A percentile compares a stretch with the other conserved stretches of the same genome.
phyloP scores from a whole-genome alignment of 306 rosid species.

The Benincasa hispida region DNA sequence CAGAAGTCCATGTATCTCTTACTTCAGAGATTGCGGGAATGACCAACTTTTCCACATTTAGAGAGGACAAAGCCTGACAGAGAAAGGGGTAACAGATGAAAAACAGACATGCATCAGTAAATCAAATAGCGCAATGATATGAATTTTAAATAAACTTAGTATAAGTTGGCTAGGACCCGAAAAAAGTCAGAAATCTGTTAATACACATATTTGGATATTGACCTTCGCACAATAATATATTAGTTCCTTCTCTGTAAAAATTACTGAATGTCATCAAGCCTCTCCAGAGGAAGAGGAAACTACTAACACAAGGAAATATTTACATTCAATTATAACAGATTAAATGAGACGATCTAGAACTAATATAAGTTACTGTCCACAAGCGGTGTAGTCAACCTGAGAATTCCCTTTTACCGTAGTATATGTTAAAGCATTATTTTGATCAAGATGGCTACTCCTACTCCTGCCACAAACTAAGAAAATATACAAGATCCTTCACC shows the following conservation, averaged over 20 bases:
- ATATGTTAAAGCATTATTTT: neutral
- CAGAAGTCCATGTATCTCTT: constrained; percentile 71
- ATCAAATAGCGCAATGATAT: neutral
- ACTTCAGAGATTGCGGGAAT: constrained; percentile 84
- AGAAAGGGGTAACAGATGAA: neutral
- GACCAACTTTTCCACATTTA: constrained; percentile 69
- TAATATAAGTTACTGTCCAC: neutral
- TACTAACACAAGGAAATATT: neutral
- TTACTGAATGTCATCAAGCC: neutral
- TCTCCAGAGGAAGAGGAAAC: neutral
- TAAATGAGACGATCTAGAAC: neutral
- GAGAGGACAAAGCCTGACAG: constrained; percentile 60
- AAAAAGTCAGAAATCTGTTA: neutral
- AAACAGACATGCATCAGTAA: neutral
- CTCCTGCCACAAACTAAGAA: neutral
- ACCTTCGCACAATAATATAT: neutral
- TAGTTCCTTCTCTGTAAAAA: neutral
- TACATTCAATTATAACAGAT: neutral
- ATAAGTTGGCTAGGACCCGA: neutral
- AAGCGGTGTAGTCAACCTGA: neutral
- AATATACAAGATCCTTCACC: neutral
- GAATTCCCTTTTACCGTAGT: neutral
- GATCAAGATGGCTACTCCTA: neutral
- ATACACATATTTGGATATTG: neutral
- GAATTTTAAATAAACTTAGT: neutral